phyloP scores from a whole-genome alignment of 2,329 filamentous ascomycete genomes.

The Triangularia verruculosa region DNA sequence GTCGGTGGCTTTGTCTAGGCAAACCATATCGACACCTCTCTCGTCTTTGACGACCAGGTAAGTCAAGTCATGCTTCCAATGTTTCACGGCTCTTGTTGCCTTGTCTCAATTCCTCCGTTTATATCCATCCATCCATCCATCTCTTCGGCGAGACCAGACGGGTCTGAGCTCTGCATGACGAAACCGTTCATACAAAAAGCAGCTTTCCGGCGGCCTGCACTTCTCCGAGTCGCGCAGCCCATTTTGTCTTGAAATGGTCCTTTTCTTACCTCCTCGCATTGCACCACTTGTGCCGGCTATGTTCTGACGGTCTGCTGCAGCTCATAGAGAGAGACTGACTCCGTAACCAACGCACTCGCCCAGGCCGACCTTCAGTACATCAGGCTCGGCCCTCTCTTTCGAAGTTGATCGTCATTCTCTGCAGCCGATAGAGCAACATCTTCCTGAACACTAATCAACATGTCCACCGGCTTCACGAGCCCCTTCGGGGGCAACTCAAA shows the following conservation, averaged over 20 bases:
- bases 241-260: conserved; percentile 15
- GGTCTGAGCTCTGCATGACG: conserved; percentile 5
- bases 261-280: conserved; percentile 14
- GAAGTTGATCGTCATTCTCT: background rate
- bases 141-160: background rate
- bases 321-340: background rate
- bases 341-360: conserved; percentile 2
- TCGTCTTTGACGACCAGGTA: background rate
- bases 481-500: conserved; percentile 66
- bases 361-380: background rate
- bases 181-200: conserved; percentile 10
- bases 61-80: background rate
- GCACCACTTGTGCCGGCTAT: conserved; percentile 8
- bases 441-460: conserved; percentile 34
- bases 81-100: conserved; percentile 2
- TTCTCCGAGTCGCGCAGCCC: conserved; percentile 15
- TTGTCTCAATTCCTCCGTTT: background rate
- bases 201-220: conserved; percentile 19
- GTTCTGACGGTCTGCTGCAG: conserved; percentile 10
- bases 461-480: conserved; percentile 77
- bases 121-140: background rate
- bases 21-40: background rate
- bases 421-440: conserved; percentile 4
- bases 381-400: background rate
- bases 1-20: background rate